A percentile compares a stretch with the other conserved stretches of the same genome.
Conservation (phyloP, 805 yeast species). For the Kodamaea laetipori region DNA sequence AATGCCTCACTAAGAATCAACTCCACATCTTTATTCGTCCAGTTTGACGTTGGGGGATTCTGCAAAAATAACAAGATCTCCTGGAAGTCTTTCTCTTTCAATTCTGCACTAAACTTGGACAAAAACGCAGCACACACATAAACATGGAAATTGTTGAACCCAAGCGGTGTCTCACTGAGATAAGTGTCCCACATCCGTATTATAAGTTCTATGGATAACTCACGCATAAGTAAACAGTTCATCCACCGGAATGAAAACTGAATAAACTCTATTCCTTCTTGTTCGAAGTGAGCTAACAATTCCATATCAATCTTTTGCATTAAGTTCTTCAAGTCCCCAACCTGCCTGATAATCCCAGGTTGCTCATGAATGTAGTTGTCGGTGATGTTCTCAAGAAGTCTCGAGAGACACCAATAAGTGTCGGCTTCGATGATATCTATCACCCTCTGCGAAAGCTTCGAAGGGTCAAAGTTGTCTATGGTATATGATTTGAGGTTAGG, state of each 20-base stretch:
- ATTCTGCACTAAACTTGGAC: conserved; percentile 78
- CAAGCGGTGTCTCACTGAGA: conserved; percentile 68
- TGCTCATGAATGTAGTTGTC: conserved; percentile 98
- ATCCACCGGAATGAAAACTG: conserved; percentile 98
- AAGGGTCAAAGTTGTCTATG: conserved; percentile 65
- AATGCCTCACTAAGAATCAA: conserved; percentile 92
- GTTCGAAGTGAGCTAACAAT: conserved; percentile 70
- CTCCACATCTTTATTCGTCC: conserved; percentile 91
- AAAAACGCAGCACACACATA: conserved; percentile 97
- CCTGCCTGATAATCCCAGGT: conserved; percentile 95
- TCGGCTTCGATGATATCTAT: conserved; percentile 84
- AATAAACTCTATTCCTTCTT: conserved; percentile 87
- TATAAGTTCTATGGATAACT: conserved; percentile 72
- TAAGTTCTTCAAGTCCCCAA: conserved; percentile 72
- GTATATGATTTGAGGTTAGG: conserved; percentile 26
- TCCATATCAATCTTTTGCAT: conserved; percentile 78
- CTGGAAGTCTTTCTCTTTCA: conserved; percentile 88
- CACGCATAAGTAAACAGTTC: conserved; percentile 97
- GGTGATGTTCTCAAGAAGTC: conserved; percentile 89
- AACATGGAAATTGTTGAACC: conserved; percentile 90
- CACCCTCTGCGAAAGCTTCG: conserved; percentile 57
- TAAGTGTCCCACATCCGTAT: conserved; percentile 99
- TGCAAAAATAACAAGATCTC: conserved; percentile 90
- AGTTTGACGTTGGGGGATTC: conserved; percentile 79
- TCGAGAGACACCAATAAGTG: conserved; percentile 94